Conservation (phyloP, 225 moss, liverwort and hornwort genomes). For the Bryoerythrophyllum caledonicum region DNA sequence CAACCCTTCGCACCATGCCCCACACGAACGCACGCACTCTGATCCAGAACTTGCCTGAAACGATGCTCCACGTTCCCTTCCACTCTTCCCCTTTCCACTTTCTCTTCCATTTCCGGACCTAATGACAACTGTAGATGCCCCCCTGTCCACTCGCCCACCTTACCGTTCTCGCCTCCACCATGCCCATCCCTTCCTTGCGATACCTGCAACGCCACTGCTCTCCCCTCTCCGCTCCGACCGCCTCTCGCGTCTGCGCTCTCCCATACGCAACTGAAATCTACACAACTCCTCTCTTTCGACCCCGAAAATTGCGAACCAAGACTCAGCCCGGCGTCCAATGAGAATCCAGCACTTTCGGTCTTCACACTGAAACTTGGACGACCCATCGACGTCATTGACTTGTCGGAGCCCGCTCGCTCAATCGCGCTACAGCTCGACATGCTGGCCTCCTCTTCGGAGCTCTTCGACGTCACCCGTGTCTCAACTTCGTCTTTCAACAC, state of each 20-base stretch:
- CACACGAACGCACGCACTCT: slow-evolving; percentile 3
- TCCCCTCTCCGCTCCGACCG: slow-evolving; percentile 21
- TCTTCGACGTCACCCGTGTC: slow-evolving; percentile 22
- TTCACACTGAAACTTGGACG: slow-evolving; percentile 16
- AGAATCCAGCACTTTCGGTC: slow-evolving; percentile 16
- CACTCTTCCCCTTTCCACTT: slow-evolving; percentile 17
- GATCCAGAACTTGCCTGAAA: slow-evolving; percentile 28
- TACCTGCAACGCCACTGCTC: slow-evolving; percentile 18
- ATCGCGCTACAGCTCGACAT: slow-evolving; percentile 22
- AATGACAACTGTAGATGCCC: slow-evolving; percentile 23
- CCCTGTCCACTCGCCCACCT: slow-evolving; percentile 23
- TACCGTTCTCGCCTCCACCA: too few species aligned
- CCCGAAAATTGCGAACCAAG: slow-evolving; percentile 27
- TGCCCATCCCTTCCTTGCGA: slow-evolving; percentile 11
- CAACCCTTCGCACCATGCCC: slow-evolving; percentile 19
- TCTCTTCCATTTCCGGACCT: slow-evolving; percentile 9
- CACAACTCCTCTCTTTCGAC: not conserved
- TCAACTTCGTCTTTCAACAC: slow-evolving; percentile 24
- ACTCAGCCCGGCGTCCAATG: slow-evolving; percentile 29
- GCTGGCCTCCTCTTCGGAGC: slow-evolving; percentile 21
- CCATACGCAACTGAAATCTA: slow-evolving; percentile 20
- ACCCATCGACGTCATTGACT: slow-evolving; percentile 20
- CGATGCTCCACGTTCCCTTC: slow-evolving; percentile 23
- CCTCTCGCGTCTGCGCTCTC: slow-evolving; percentile 21
- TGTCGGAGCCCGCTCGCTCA: slow-evolving; percentile 30